Evolutionary conservation across 768 basidiomycete species (phyloP).

Genomic region (Sistotremastrum niveocremeum): DNA sequence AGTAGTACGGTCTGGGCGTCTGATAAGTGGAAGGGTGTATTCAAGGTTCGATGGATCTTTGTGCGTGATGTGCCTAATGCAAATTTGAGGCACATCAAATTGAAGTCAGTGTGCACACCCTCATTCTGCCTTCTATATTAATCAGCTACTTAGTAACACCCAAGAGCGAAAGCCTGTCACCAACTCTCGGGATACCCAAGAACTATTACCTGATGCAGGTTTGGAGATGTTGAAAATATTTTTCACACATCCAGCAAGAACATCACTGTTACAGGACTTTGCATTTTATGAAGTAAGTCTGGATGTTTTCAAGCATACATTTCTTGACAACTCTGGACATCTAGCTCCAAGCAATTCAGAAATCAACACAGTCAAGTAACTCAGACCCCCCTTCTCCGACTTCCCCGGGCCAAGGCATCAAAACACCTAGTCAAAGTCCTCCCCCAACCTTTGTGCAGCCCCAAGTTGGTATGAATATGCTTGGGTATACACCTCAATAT

Average conservation of each 20-base stretch:
- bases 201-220: conserved; percentile 89
- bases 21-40: conserved; percentile 99
- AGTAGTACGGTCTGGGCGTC: conserved; percentile 98
- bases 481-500: conserved; percentile 33
- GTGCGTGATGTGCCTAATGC: conserved; percentile 92
- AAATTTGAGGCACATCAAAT: conserved; percentile 75
- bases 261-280: conserved; percentile 87
- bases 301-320: not conserved
- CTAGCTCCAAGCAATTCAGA: conserved; percentile 80
- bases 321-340: conserved; percentile 1
- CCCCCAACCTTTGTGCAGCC: conserved; percentile 31
- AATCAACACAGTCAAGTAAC: conserved; percentile 27
- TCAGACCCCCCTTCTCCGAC: conserved; percentile 28
- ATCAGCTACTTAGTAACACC: conserved; percentile 57
- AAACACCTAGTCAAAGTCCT: conserved; percentile 23
- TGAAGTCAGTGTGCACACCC: conserved; percentile 40
- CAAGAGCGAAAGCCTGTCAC: conserved; percentile 98
- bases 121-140: conserved; percentile 6
- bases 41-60: conserved; percentile 96
- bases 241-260: conserved; percentile 83
- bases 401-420: conserved; percentile 16
- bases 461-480: conserved; percentile 36
- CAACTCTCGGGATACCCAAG: conserved; percentile 95
- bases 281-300: conserved; percentile 72
- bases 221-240: conserved; percentile 96